Base-by-base conservation (phyloP, 768 basidiomycete genomes). In the Hygrophorus pudorinus region DNA sequence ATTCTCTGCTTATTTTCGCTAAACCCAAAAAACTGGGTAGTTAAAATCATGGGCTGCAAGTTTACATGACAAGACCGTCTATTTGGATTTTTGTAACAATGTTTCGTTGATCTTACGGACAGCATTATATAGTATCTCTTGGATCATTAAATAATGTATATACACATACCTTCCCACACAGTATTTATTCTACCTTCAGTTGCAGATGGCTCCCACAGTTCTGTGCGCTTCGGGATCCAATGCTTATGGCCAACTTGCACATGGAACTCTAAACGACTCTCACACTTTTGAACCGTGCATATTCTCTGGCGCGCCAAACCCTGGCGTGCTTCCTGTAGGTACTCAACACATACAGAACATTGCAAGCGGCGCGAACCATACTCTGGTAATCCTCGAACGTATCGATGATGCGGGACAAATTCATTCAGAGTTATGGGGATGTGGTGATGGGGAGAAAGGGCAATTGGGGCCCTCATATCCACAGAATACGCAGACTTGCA, bases 341-440 rank as follows among this genome's bases (percentile, higher is more conserved):
- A n/a, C 12, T 7, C 24, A 7, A 7, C 24, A 24, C 7, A 28
- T 44, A 9, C 43, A 11, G 11, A 18, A 76, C 16, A 57, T 94
- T 50, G 75, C 73, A 1, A 73, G 73, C 38, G 85, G 91, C 1
- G 81, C 86, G 2, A 89, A 87, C 49, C 91, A 94, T 55, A 81
- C 90, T 0, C 59, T 94, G 0, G 57, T 79, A 5, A 69, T 94
- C 10, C 57, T 86, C n/a, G 64, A 67, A 46, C 21, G 41, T 6
- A 47, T 50, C n/a, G 58, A 56, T 10, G 31, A 38, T 16, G 41
- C 47, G 32, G 57, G 54, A 10, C 24, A 13, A 21, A 37, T 28
- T 11, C 50, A 40, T 1, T 57, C 49, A 10, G 70, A 75, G 41
- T 57, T 92, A 4, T 88, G 85, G 78, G 87, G 79, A 0, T 76